Evolutionary conservation across 345 rosid species (phyloP), one percentile per base, ranked within the genome.

Genomic region (Hibiscus mutabilis): DNA sequence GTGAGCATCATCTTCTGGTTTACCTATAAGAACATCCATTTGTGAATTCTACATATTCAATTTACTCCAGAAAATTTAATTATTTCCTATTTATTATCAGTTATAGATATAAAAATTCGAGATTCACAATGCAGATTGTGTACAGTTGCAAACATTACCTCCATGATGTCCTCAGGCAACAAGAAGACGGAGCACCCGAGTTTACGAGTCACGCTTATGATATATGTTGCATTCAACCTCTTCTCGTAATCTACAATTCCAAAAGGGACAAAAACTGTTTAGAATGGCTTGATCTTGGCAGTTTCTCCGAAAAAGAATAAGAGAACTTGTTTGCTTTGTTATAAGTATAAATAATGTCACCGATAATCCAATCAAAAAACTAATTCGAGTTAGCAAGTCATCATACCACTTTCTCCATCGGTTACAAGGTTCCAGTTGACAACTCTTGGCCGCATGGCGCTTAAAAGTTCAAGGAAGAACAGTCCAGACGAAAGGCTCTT

Each of bases 391-490:
- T 65, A 6, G 49, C 31, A 44, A 53, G 62, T 53, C 15, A 60
- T 58, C 85, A 60, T 84, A 91, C 98, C 97, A 12, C 77, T 88
- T 87, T 88, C 91, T 51, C 97, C 98, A 84, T 86, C 92, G 68
- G 98, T 91, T 75, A 94, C 96, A 69, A 94, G 92, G 71, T 89
- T 94, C 93, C 96, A 94, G 63, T 94, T 94, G 29, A 94, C 97
- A 66, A 91, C 97, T 84, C 98, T 87, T 35, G 97, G 96, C 78
- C 92, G 97, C 74, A 90, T 92, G 2, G 92, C 83, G 71, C 93
- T 88, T 9, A 94, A 84, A 75, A 91, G 96, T 77, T 92, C 93
- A 2, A 94, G 92, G 85, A 94, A 88, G 88, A 91, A 90, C 71
- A 90, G 68, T 56, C 97, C 97, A 11, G 11, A 83, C 2, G 98